Conservation (phyloP, 768 basidiomycete genomes). For the Antrodiella citrinella region DNA sequence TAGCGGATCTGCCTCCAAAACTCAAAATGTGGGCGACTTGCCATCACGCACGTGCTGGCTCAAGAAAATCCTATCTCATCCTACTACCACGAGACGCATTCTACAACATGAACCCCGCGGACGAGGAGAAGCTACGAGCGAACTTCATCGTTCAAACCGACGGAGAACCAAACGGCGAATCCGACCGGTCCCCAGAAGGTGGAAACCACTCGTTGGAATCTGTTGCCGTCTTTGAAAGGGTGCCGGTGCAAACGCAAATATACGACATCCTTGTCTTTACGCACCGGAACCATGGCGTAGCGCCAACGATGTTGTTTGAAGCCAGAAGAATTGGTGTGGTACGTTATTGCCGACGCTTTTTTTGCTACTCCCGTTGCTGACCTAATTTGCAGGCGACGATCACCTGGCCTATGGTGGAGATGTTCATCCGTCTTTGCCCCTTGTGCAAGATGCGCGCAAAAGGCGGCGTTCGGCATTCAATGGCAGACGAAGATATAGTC, state of each 20-base stretch:
- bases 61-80: slow-evolving; percentile 48
- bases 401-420: slow-evolving; percentile 70
- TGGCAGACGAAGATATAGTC: background rate
- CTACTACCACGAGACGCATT: slow-evolving; percentile 53
- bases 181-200: slow-evolving; percentile 10
- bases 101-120: slow-evolving; percentile 40
- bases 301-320: slow-evolving; percentile 48
- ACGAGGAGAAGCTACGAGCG: slow-evolving; percentile 41
- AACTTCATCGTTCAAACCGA: slow-evolving; percentile 38
- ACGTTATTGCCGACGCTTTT: slow-evolving; percentile 21
- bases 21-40: slow-evolving; percentile 45
- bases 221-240: slow-evolving; percentile 43
- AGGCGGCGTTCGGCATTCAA: slow-evolving; percentile 3
- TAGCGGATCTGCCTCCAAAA: slow-evolving; percentile 29
- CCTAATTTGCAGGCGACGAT: slow-evolving; percentile 52
- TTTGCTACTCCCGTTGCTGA: slow-evolving; percentile 5
- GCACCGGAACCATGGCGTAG: slow-evolving; percentile 49
- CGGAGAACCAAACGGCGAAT: slow-evolving; percentile 19
- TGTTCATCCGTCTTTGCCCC: slow-evolving; percentile 57
- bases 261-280: slow-evolving; percentile 64
- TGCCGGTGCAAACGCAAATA: slow-evolving; percentile 60
- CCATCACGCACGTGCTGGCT: slow-evolving; percentile 57
- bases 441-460: slow-evolving; percentile 38
- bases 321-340: slow-evolving; percentile 53
- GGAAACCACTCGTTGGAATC: slow-evolving; percentile 23